Conservation (phyloP, 345 rosid species). For the Angophora floribunda region DNA sequence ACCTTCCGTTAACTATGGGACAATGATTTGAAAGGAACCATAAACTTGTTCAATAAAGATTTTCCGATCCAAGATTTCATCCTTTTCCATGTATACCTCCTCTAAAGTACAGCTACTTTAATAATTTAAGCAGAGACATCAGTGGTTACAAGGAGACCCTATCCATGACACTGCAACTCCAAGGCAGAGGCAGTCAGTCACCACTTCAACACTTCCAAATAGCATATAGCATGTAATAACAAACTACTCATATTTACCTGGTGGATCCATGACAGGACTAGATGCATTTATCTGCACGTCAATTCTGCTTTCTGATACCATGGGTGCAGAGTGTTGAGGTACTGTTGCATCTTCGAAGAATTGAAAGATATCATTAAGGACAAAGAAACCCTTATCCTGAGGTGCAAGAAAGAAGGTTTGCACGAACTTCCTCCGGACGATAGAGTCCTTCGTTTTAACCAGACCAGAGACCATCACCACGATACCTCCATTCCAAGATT, state of each 20-base stretch:
- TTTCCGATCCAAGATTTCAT: not conserved
- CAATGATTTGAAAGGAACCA: not conserved
- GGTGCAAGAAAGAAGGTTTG: slow-evolving; percentile 95
- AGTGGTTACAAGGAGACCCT: not conserved
- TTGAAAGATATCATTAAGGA: slow-evolving; percentile 85
- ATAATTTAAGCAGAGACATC: not conserved
- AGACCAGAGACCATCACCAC: slow-evolving; percentile 82
- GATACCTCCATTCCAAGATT: slow-evolving; percentile 83
- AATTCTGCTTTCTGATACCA: slow-evolving; percentile 31
- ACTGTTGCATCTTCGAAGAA: slow-evolving; percentile 45
- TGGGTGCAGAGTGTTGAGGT: slow-evolving; percentile 41
- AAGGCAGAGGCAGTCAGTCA: not conserved
- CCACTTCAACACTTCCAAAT: not conserved
- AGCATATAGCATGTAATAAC: not conserved
- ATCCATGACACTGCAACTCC: not conserved
- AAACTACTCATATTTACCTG: slow-evolving; percentile 26
- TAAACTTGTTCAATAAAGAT: not conserved
- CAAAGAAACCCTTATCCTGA: slow-evolving; percentile 87
- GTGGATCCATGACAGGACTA: slow-evolving; percentile 43
- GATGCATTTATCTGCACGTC: slow-evolving; percentile 43
- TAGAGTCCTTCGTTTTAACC: slow-evolving; percentile 60
- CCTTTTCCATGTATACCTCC: not conserved
- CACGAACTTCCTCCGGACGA: slow-evolving; percentile 57
- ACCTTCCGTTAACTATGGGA: not conserved
- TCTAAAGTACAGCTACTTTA: not conserved